Evolutionary conservation across 2,329 filamentous ascomycete genomes (phyloP), one percentile per base, ranked within the genome.

Genomic region (Pseudogymnoascus sp.): DNA sequence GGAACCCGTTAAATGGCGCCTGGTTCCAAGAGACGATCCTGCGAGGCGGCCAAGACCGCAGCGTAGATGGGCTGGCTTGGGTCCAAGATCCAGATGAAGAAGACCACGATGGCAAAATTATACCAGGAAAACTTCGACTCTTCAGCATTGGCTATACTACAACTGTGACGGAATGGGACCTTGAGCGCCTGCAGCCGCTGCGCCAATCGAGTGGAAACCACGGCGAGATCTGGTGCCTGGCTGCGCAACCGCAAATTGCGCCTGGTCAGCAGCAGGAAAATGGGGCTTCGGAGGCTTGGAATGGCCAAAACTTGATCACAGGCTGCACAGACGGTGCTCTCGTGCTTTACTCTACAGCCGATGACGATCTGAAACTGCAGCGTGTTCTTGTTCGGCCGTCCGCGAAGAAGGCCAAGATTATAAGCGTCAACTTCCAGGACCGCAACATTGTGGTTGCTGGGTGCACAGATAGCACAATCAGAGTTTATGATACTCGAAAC

Each of bases 91-190:
- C 89, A 5, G 85, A 90, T 63, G 86, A 90, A 68, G 77, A 83
- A 60, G 79, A 86, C 60, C 79, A 78, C 39, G 78, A 84, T 63
- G 85, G 83, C 23, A 82, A 80, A 63, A 77, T 79, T 63, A 73
- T 85, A 15, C 74, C 85, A 23, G 92, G 92, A 59, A 87, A 82
- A 67, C 80, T 94, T 68, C 84, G 94, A 62, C 82, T 99, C 39
- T 99, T 99, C 77, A 97, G 92, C 74, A 95, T 96, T 70, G 92
- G 92, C 61, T 95, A 94, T 71, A 95, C 92, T 18, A 90, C 88
- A 58, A 88, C 87, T 21, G 85, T 99, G 52, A 96, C 92, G 0
- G 94, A 99, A 74, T 99, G 94, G 94, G 88, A 97, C 75, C 77
- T 99, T 21, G 83, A 84, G 65, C 88, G 85, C 64, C 90, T 89